A percentile compares a stretch with the other conserved stretches of the same genome.
Evolutionary conservation across 805 yeast genomes (phyloP).

Genomic region (Sugiyamaella chiloensis): DNA sequence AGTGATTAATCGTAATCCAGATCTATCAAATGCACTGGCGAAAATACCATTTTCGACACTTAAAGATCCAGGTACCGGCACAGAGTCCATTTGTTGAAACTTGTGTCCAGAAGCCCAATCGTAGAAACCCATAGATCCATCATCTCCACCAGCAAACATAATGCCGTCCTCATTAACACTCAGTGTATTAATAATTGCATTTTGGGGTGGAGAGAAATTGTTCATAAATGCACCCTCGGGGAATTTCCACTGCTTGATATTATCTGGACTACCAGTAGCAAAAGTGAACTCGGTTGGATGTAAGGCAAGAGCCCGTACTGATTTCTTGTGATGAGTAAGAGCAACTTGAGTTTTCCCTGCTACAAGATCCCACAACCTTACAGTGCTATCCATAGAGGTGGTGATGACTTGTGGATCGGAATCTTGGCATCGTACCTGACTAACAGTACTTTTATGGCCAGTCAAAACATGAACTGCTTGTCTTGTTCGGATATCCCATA

Average conservation of each 20-base stretch:
- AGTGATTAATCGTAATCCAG: conserved; percentile 77
- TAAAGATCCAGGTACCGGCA: conserved; percentile 66
- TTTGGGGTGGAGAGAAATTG: conserved; percentile 45
- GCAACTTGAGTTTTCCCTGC: conserved; percentile 71
- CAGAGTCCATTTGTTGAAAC: conserved; percentile 52
- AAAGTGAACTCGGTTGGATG: conserved; percentile 72
- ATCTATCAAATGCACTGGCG: conserved; percentile 69
- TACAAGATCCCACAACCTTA: conserved; percentile 85
- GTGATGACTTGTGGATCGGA: conserved; percentile 85
- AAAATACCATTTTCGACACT: conserved; percentile 66
- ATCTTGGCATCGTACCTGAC: conserved; percentile 60
- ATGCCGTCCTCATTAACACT: conserved; percentile 61
- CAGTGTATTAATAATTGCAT: conserved; percentile 64
- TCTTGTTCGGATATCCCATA: conserved; percentile 91
- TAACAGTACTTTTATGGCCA: conserved; percentile 79
- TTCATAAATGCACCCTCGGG: conserved; percentile 75
- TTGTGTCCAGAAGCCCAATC: conserved; percentile 72
- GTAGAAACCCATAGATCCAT: conserved; percentile 72
- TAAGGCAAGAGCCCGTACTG: conserved; percentile 68
- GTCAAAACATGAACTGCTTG: conserved; percentile 68
- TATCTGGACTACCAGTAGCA: conserved; percentile 77
- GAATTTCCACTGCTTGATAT: conserved; percentile 76
- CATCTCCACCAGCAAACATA: conserved; percentile 78
- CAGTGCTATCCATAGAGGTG: conserved; percentile 79
- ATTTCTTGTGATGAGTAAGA: conserved; percentile 79